A percentile compares a stretch with the other conserved stretches of the same genome.
phyloP scores from a whole-genome alignment of 495 filamentous ascomycete genomes.

The Lepidopterella palustris region DNA sequence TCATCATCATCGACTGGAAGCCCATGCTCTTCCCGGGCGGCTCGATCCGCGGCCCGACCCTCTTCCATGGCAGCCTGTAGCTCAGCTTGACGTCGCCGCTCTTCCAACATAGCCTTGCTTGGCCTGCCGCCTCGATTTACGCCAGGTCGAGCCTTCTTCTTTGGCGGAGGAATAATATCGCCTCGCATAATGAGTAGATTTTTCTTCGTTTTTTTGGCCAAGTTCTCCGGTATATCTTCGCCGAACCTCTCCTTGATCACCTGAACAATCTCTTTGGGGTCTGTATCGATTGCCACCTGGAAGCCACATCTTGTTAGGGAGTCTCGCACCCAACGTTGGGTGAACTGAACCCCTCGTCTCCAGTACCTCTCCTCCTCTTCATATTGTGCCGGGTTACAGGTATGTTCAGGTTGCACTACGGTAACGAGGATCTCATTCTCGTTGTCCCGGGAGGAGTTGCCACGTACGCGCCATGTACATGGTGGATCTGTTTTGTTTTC shows the following conservation, averaged over 20 bases:
- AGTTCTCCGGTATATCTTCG: neutral
- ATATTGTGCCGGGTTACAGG: slow-evolving; percentile 1
- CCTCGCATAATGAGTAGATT: neutral
- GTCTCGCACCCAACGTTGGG: slow-evolving; percentile 12
- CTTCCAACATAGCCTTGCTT: neutral
- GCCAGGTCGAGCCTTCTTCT: neutral
- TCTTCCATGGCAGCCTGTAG: neutral
- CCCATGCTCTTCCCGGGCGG: neutral
- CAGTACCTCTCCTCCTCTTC: slow-evolving; percentile 5
- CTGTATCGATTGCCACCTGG: neutral
- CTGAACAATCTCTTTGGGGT: neutral
- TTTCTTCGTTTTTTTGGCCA: slow-evolving; percentile 1
- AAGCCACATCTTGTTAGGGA: slow-evolving; percentile 1
- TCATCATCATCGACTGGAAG: neutral
- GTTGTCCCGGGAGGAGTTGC: slow-evolving; percentile 3
- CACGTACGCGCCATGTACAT: slow-evolving; percentile 10
- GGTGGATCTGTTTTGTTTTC: neutral
- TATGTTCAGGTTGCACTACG: neutral
- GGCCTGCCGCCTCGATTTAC: neutral
- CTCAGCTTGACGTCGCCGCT: neutral
- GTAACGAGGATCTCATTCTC: neutral
- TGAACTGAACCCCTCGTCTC: slow-evolving; percentile 13
- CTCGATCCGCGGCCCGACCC: neutral
- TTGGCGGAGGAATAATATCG: neutral
- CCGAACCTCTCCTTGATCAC: slow-evolving; percentile 4